These are phyloP conservation scores for Rhizopogon salebrosus DNA, from an alignment of 768 basidiomycete genomes.

Conservation along the genomic window DNA sequence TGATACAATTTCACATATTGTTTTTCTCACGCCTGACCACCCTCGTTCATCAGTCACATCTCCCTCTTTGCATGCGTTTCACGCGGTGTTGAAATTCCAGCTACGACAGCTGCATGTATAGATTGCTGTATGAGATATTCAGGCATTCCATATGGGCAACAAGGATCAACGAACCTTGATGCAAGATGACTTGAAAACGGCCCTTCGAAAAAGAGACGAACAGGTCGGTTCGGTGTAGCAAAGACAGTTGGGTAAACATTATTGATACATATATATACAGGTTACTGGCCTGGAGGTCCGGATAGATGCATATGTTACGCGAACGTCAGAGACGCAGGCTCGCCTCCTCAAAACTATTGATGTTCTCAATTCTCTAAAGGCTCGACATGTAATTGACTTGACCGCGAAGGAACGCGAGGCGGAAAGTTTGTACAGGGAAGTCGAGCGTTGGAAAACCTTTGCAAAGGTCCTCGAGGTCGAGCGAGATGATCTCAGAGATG, in stretches of 20 bases:
- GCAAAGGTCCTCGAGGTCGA: constrained; percentile 38
- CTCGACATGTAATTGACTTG: constrained; percentile 36
- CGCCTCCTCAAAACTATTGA: constrained; percentile 48
- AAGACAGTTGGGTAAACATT: not conserved
- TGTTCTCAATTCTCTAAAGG: constrained; percentile 39
- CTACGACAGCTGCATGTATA: constrained; percentile 5
- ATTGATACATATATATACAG: constrained; percentile 11
- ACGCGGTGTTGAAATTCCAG: not conserved
- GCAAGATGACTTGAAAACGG: constrained; percentile 14
- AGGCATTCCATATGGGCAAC: constrained; percentile 17
- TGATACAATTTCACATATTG: not conserved
- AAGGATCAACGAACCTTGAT: constrained; percentile 11
- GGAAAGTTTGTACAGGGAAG: constrained; percentile 30
- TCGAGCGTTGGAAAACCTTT: constrained; percentile 29
- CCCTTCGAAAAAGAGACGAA: constrained; percentile 21
- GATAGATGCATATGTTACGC: constrained; percentile 32
- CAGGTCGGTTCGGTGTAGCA: constrained; percentile 16
- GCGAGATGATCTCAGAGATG: constrained; percentile 49
- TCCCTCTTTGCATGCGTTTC: too few species aligned
- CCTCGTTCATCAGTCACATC: not conserved
- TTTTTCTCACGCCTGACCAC: not conserved
- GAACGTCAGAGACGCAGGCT: constrained; percentile 37
- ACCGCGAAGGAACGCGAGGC: constrained; percentile 27
- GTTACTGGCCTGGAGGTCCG: constrained; percentile 25
- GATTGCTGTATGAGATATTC: not conserved